These are phyloP conservation scores for Peronosclerospora sorghi DNA, from an alignment of 352 stramenopile genomes.

Conservation along the genomic window DNA sequence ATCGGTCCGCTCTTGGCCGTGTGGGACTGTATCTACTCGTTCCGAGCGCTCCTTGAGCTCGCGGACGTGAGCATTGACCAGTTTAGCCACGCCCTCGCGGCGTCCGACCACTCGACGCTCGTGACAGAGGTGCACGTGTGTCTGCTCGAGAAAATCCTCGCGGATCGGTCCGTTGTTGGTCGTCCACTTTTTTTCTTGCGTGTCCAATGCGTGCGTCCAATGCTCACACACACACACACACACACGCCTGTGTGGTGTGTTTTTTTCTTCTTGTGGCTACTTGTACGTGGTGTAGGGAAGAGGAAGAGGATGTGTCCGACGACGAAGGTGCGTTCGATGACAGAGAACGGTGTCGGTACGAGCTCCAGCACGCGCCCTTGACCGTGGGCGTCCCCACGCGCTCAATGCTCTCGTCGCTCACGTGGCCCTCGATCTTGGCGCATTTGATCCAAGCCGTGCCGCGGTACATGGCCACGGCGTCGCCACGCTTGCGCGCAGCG, in stretches of 20 bases:
- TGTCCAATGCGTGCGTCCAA: too few relatives aligned
- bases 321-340: slow-evolving; percentile 77
- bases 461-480: slow-evolving; percentile 42
- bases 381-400: slow-evolving; percentile 68
- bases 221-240: too few relatives aligned
- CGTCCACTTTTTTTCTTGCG: background rate
- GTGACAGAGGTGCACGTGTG: slow-evolving; percentile 79
- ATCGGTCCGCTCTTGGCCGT: slow-evolving; percentile 51
- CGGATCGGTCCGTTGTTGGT: slow-evolving; percentile 31
- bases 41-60: slow-evolving; percentile 50
- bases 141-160: slow-evolving; percentile 67
- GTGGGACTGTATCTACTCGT: slow-evolving; percentile 76
- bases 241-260: too few relatives aligned
- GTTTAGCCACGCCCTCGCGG: slow-evolving; percentile 37
- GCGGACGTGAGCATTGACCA: slow-evolving; percentile 54
- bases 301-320: slow-evolving; percentile 81
- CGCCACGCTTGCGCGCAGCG: slow-evolving; percentile 29
- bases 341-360: slow-evolving; percentile 64
- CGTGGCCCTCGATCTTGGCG: slow-evolving; percentile 65
- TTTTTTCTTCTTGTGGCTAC: too few relatives aligned
- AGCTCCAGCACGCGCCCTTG: slow-evolving; percentile 66
- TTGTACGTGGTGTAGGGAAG: too few relatives aligned
- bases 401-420: slow-evolving; percentile 73
- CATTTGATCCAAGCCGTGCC: slow-evolving; percentile 60
- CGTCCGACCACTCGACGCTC: slow-evolving; percentile 34